Percentiles rank a stretch among this genome's conserved stretches.
Conservation (phyloP, 139 green algal species). For the Pleodorina starrii region DNA sequence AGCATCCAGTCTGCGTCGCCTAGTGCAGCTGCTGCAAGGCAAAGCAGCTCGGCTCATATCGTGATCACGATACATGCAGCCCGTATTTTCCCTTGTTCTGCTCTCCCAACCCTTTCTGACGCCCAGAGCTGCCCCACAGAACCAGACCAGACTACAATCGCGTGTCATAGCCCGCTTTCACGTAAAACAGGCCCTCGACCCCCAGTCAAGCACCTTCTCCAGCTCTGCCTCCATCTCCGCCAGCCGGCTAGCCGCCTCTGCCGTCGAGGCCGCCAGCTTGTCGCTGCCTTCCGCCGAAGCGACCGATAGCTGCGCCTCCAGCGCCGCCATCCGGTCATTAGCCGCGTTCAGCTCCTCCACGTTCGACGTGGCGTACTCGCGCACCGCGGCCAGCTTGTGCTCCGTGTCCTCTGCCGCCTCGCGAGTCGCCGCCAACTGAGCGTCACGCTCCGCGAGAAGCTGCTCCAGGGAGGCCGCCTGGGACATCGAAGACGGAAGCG, state of each 20-base stretch:
- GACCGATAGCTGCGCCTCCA: background rate
- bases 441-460: background rate
- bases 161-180: no score
- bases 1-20: no score
- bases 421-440: background rate
- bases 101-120: no score
- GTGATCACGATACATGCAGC: no score
- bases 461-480: conserved; percentile 1
- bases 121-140: no score
- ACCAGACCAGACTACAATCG: no score
- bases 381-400: conserved; percentile 36
- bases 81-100: no score
- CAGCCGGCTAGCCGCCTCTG: background rate
- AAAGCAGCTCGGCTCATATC: no score
- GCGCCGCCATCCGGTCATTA: background rate
- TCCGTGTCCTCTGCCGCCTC: background rate
- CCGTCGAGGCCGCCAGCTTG: background rate
- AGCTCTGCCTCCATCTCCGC: conserved; percentile 2
- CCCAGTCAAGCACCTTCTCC: conserved; percentile 31
- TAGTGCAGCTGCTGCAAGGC: no score
- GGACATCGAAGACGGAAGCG: no score
- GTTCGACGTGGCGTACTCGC: conserved; percentile 34
- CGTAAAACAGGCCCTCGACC: no score
- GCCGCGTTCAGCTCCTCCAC: conserved; percentile 12
- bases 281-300: background rate